Evolutionary conservation across 129 eudicot genomes (phyloP), one percentile per base, ranked within the genome.

Genomic region (Oenanthe sinensis): DNA sequence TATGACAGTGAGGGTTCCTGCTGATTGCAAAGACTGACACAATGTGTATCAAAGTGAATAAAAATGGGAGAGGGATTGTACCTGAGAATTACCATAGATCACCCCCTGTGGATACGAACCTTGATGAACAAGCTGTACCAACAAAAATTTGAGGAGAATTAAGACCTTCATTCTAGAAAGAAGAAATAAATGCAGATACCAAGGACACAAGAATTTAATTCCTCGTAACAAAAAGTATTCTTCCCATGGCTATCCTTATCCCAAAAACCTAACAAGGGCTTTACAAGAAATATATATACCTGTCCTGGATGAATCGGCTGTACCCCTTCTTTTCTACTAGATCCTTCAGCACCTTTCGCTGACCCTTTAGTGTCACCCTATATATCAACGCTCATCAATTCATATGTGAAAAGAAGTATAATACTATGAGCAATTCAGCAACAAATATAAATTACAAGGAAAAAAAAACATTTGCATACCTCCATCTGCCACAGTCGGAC

Each of bases 311-410:
- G 86, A 84, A 28, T 81, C 33, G 75, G 67, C 77, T 85, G 97
- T 42, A 73, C 73, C 50, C 85, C 90, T 75, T 92, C 96, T 81
- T 83, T 90, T 81, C 80, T 86, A 60, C 84, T 67, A 77, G 97
- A 88, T 44, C 90, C 92, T 79, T 92, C 97, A 13, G 88, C 88
- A 60, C 88, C 91, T 78, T 92, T 90, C 55, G 90, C 87, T 43
- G 97, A 85, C 60, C 91, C 96, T 87, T 92, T 92, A 30, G 89
- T 75, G 79, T 92, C 97, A 73, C 96, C 97, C 97, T 67, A 33
- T 14, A 67, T 92, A 74, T 71, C 13, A 75, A 63, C 45, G 33
- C 8, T 26, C 84, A 44, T 33, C 58, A 65, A 19, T 26, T n/a
- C 43, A 76, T 63, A 60, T n/a, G 39, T 17, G 9, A 73, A 15